Evolutionary conservation across 176 grass and related monocot genomes (phyloP).

Genomic region (Saccharum spontaneum): DNA sequence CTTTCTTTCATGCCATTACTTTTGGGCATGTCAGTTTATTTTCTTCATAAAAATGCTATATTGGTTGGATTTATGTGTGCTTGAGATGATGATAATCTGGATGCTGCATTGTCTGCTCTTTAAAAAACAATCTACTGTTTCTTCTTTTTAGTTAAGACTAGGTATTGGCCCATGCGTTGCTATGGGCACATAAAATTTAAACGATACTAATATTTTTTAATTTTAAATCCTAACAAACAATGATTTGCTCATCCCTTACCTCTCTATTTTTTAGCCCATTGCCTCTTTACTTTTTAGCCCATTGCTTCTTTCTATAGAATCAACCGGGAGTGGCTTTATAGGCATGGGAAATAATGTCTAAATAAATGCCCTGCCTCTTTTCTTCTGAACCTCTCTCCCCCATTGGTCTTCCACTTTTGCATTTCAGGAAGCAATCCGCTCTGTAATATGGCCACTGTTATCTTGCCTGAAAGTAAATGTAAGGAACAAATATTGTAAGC

Average conservation of each 20-base stretch:
- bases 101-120: background rate
- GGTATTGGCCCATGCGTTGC: background rate
- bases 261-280: background rate
- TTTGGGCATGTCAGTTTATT: background rate
- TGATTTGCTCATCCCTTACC: too few relatives aligned
- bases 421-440: background rate
- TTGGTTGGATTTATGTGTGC: background rate
- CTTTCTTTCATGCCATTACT: background rate
- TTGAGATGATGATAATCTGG: background rate
- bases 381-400: background rate
- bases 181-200: background rate
- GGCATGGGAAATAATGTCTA: background rate
- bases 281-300: background rate
- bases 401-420: background rate
- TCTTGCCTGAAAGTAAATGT: background rate
- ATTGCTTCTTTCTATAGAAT: background rate
- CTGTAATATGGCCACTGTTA: background rate
- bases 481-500: background rate
- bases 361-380: background rate
- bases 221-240: background rate
- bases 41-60: background rate
- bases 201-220: background rate
- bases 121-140: background rate
- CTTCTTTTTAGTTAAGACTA: background rate
- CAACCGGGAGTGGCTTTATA: background rate